These are phyloP conservation scores for Opeltia flavorubescens DNA, from an alignment of 495 filamentous ascomycete species.

Conservation along the genomic window DNA sequence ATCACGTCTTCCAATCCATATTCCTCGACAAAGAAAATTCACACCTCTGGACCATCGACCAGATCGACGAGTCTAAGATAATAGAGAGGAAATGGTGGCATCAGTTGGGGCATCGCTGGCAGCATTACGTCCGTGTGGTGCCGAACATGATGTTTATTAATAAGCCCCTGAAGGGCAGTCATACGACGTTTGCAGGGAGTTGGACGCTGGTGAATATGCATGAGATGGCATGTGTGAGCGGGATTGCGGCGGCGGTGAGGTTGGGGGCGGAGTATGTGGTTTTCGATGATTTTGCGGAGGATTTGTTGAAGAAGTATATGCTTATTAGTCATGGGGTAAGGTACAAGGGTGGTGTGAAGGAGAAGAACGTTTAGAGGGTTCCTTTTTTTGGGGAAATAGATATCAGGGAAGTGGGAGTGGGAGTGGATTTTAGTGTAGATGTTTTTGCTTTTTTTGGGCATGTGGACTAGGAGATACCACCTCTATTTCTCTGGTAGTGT, in stretches of 20 bases:
- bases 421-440: too few species aligned
- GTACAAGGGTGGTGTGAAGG: slow-evolving; percentile 29
- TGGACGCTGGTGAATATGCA: slow-evolving; percentile 86
- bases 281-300: slow-evolving; percentile 47
- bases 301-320: slow-evolving; percentile 42
- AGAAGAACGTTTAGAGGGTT: too few species aligned
- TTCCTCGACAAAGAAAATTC: slow-evolving; percentile 54
- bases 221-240: slow-evolving; percentile 63
- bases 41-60: slow-evolving; percentile 55
- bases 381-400: too few species aligned
- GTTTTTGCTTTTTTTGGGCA: too few species aligned
- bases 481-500: too few species aligned
- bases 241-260: slow-evolving; percentile 63
- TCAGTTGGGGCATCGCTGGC: slow-evolving; percentile 68
- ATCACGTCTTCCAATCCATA: slow-evolving; percentile 73
- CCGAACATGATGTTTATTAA: slow-evolving; percentile 75
- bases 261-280: slow-evolving; percentile 62
- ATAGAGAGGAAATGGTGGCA: slow-evolving; percentile 75
- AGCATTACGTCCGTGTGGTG: slow-evolving; percentile 65
- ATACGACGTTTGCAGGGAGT: slow-evolving; percentile 52
- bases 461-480: too few species aligned
- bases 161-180: slow-evolving; percentile 32
- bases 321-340: slow-evolving; percentile 36
- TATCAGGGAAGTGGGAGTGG: too few species aligned
- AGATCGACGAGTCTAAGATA: slow-evolving; percentile 55